Evolutionary conservation across 78 protist genomes (phyloP).

Genomic region (Protostelium mycophagum): DNA sequence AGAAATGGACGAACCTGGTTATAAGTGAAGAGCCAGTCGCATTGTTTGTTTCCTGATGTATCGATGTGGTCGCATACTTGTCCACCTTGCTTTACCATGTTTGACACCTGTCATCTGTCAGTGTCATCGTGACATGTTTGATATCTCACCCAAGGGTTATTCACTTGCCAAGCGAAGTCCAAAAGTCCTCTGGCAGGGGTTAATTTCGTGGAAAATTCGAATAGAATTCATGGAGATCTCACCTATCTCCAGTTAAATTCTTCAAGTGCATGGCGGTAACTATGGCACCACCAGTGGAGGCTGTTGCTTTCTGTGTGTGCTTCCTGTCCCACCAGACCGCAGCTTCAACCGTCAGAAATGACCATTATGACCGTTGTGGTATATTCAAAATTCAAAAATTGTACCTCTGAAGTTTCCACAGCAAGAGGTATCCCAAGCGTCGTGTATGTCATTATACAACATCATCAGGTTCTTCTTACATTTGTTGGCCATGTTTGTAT

Average conservation of each 20-base stretch:
- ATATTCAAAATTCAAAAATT: neutral
- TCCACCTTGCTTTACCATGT: neutral
- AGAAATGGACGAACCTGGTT: neutral
- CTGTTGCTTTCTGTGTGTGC: neutral
- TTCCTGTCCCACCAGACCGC: conserved; percentile 1
- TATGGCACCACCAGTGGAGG: neutral
- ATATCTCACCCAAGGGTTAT: neutral
- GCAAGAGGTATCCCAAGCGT: neutral
- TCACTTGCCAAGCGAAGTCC: neutral
- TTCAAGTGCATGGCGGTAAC: neutral
- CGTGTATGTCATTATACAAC: neutral
- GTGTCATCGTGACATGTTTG: too few relatives aligned
- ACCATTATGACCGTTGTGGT: too few relatives aligned
- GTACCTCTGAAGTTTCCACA: neutral
- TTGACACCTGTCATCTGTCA: too few relatives aligned
- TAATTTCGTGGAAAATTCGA: too few relatives aligned
- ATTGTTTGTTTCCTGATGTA: neutral
- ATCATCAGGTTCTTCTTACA: neutral
- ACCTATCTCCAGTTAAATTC: neutral
- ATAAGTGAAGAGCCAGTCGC: neutral
- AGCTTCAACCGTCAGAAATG: too few relatives aligned
- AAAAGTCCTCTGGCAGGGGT: neutral
- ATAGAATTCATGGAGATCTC: neutral
- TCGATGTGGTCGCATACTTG: neutral
- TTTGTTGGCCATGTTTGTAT: neutral